Base-by-base conservation (phyloP, 2,329 filamentous ascomycete species). In the Metarhizium brunneum region DNA sequence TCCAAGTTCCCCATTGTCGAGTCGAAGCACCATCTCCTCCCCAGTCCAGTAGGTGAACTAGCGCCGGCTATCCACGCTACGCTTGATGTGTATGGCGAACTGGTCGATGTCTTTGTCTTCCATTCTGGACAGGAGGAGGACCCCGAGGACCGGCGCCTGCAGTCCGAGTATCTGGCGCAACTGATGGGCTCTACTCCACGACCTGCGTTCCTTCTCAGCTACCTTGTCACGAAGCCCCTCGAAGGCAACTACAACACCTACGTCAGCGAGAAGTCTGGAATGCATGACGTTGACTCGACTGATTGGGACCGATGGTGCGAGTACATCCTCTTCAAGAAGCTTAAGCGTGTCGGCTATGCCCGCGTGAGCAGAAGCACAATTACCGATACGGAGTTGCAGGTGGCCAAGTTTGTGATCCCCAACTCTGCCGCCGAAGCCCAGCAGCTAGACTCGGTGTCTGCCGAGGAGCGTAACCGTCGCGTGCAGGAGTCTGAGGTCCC, bases 301-400 rank as follows among this genome's bases (percentile, higher is more conserved):
- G 94, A 99, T 69, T 96, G 91, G 91, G 94, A 99, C 70, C 80
- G 94, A 55, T 99, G 94, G 94, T 99, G 94, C 76, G 92, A 99
- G 76, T 99, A 99, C 71, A 96, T 99, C 61, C 76, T 99, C 30
- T 99, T 90, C 79, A 96, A 96, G 77, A 85, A 85, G 13, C 73
- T 99, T 59, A 86, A 85, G 71, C 82, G 92, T 59, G 86, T 88
- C 0, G 92, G 90, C 1, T 99, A 99, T 69, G 94, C 94, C 4
- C 79, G 94, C 54, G 86, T 99, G 53, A 92, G 87, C 64, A 81
- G 94, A 63, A 85, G 86, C 63, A 95, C 90, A 2, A 97, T 99
- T 63, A 99, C 94, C 13, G 94, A 99, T 68, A 99, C 94, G 2
- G 94, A 99, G 73, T 78, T 99, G 55, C 94, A 99, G 78, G 88